These are phyloP conservation scores for Lavandula angustifolia DNA, from an alignment of 257 asterid species.

Conservation along the genomic window DNA sequence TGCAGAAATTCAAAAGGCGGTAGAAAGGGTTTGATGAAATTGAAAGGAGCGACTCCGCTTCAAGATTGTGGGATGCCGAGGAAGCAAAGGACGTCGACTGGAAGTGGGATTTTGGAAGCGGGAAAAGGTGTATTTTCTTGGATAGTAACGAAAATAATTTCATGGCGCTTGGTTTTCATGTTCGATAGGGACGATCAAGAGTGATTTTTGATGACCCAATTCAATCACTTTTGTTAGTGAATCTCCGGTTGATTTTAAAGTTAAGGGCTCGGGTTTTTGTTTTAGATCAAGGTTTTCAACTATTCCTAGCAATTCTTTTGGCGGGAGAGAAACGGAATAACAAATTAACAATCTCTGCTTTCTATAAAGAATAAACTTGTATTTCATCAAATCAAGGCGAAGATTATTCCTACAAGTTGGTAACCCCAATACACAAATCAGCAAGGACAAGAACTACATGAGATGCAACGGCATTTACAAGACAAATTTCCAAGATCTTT, in stretches of 20 bases:
- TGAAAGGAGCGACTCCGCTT: slow-evolving; percentile 38
- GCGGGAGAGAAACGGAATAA: too few relatives aligned
- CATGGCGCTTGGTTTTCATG: slow-evolving; percentile 33
- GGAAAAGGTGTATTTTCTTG: slow-evolving; percentile 20
- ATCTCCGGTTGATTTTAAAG: too few relatives aligned
- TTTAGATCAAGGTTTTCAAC: too few relatives aligned
- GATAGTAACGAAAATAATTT: slow-evolving; percentile 25
- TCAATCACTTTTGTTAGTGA: background rate
- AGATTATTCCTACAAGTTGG: slow-evolving; percentile 49
- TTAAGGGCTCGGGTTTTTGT: too few relatives aligned
- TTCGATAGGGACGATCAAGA: slow-evolving; percentile 21
- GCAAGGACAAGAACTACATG: slow-evolving; percentile 35
- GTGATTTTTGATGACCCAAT: slow-evolving; percentile 36
- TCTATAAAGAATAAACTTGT: slow-evolving; percentile 29
- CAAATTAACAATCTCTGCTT: too few relatives aligned
- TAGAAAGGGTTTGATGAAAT: slow-evolving; percentile 47
- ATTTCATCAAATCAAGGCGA: slow-evolving; percentile 42
- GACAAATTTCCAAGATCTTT: slow-evolving; percentile 41
- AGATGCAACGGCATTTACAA: slow-evolving; percentile 67
- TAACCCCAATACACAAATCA: slow-evolving; percentile 34
- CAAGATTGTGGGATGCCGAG: slow-evolving; percentile 27
- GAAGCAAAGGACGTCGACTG: slow-evolving; percentile 33
- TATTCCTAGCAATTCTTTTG: too few relatives aligned
- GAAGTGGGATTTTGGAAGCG: slow-evolving; percentile 23
- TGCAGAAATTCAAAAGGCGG: slow-evolving; percentile 49